These are phyloP conservation scores for Kodamaea kakaduensis DNA, from an alignment of 805 yeast species.

Conservation along the genomic window DNA sequence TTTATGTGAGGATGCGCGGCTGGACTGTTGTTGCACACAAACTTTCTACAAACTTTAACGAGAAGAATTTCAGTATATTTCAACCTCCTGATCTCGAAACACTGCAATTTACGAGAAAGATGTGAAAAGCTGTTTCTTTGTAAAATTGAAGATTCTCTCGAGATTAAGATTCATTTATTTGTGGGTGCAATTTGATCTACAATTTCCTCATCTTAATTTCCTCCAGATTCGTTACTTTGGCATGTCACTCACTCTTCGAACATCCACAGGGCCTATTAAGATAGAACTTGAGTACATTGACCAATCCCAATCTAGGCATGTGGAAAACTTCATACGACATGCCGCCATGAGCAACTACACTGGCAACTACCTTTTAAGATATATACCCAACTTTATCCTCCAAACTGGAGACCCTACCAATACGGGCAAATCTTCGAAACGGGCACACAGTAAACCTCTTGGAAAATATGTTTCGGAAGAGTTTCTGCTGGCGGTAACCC, in stretches of 20 bases:
- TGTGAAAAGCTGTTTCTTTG: no score
- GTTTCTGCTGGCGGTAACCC: not conserved
- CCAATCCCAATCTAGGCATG: conserved; percentile 12
- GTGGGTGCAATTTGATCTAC: no score
- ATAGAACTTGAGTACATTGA: conserved; percentile 12
- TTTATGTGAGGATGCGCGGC: no score
- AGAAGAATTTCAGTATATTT: no score
- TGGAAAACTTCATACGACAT: conserved; percentile 20
- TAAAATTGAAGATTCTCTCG: no score
- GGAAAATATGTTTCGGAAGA: conserved; percentile 2
- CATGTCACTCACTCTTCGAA: conserved; percentile 15
- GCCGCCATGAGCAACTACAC: conserved; percentile 20
- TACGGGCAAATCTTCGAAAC: conserved; percentile 12
- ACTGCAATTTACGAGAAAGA: no score
- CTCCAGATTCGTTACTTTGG: no score
- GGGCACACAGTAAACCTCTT: conserved; percentile 10
- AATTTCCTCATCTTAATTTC: no score
- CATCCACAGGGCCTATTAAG: conserved; percentile 17
- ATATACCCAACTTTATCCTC: conserved; percentile 17
- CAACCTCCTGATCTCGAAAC: no score
- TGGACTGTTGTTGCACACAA: no score
- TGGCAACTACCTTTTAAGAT: conserved; percentile 14
- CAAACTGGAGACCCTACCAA: conserved; percentile 22
- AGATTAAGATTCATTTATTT: no score
- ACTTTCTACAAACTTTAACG: no score